Base-by-base conservation (phyloP, 495 filamentous ascomycete genomes). In the Symbiotaphrina buchneri region DNA sequence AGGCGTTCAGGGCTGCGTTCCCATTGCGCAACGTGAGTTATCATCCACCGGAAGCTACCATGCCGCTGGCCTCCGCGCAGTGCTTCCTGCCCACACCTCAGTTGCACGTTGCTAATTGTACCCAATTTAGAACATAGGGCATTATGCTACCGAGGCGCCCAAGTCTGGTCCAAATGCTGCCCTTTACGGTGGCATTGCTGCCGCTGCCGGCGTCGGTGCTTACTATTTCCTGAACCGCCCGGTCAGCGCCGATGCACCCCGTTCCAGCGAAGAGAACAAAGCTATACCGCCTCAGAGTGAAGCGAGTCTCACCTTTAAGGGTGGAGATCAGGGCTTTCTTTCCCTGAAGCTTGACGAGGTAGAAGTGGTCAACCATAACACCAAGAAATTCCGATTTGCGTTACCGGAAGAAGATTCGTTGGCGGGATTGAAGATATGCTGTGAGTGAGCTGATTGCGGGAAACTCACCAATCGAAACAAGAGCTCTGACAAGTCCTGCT, bases 251-350 rank as follows among this genome's bases (percentile, higher is more conserved):
- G 48, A 52, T 10, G 43, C 51, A 2, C 47, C 52, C 11, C 17
- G 10, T 17, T 35, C 45, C 27, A 56, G 27, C 7, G 37, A 56
- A 39, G 52, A 47, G 14, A 63, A 63, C 49, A 52, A 52, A n/a
- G 51, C 49, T 28, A 24, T 35, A 21, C 10, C 22, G 16, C 18
- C 8, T 6, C 31, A 43, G 17, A 17, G 33, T 30, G 42, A 41
- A n/a, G 43, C 42, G 21, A 71, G 68, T 47, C 41, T 49, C 28
- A 60, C 75, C 20, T 78, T 97, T 51, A 74, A 59, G 11, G 90
- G 85, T 35, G 80, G 83, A 25, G 76, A 84, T 29, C 71, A 87
- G 52, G 84, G 81, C 42, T 91, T 77, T 52, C 51, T 92, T 25
- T 64, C 67, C 37, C 65, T 91, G 39, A 68, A 73, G 57, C 62